Conservation (phyloP, 768 basidiomycete species). For the Lanmaoa pseudosensibilis region DNA sequence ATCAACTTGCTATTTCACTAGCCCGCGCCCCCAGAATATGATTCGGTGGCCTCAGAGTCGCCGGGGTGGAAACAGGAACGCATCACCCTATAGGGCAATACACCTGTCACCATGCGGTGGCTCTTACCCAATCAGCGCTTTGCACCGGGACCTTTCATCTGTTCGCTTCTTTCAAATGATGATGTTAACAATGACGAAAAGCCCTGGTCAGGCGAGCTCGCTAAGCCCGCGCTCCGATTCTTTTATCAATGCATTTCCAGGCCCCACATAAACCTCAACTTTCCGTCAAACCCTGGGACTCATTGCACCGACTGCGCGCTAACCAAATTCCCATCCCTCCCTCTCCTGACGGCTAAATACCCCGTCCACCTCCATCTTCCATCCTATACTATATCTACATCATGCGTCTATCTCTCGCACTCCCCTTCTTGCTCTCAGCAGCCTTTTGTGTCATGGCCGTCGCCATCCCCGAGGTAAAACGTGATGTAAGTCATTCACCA, state of each 20-base stretch:
- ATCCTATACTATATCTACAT: neutral
- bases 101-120: neutral
- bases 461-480: slow-evolving; percentile 9
- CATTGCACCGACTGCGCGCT: neutral
- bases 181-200: slow-evolving; percentile 12
- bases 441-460: slow-evolving; percentile 8
- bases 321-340: neutral
- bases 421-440: slow-evolving; percentile 15
- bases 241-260: slow-evolving; percentile 3
- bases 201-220: neutral
- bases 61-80: too few relatives aligned
- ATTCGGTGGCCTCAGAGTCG: too few relatives aligned
- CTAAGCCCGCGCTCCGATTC: slow-evolving; percentile 15
- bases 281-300: too few relatives aligned
- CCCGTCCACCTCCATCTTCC: neutral
- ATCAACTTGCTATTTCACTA: too few relatives aligned
- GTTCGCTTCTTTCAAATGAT: slow-evolving; percentile 3
- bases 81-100: too few relatives aligned
- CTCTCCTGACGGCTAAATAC: neutral
- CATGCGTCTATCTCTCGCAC: slow-evolving; percentile 18
- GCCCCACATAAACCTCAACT: neutral
- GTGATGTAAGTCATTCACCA: slow-evolving; percentile 4
- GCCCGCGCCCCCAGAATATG: too few relatives aligned
- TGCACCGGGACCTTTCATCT: neutral
- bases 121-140: neutral